These are phyloP conservation scores for Fusarium ambrosium DNA, from an alignment of 2,329 filamentous ascomycete genomes.

Conservation along the genomic window DNA sequence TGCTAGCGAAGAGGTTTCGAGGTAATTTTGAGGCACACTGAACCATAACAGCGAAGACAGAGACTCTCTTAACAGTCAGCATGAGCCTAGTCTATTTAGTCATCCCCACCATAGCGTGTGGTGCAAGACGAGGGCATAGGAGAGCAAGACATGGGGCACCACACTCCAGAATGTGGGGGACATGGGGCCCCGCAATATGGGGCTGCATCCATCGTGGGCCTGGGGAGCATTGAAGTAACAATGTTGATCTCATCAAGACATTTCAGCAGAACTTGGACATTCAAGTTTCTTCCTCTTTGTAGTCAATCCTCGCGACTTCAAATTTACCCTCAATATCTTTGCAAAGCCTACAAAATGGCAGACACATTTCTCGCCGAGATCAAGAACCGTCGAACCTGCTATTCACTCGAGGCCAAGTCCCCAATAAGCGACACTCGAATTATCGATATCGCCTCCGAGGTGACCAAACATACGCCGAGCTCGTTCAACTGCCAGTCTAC, in stretches of 20 bases:
- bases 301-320: neutral
- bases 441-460: constrained; percentile 17
- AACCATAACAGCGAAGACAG: neutral
- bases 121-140: neutral
- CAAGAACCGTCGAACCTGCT: constrained; percentile 18
- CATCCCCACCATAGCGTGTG: neutral
- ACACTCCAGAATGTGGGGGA: constrained; percentile 13
- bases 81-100: neutral
- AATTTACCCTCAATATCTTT: neutral
- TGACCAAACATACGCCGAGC: constrained; percentile 20
- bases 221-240: neutral
- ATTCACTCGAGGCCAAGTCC: constrained; percentile 22
- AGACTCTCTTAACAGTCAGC: neutral
- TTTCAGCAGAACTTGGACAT: no score
- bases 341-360: neutral
- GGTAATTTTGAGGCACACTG: neutral
- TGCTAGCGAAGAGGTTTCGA: neutral
- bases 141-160: neutral
- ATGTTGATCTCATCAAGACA: neutral
- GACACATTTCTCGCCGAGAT: constrained; percentile 13
- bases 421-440: constrained; percentile 17
- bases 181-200: constrained; percentile 1
- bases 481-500: constrained; percentile 31
- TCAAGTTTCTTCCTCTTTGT: neutral
- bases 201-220: constrained; percentile 8